Conservation (phyloP, 192 early-diverging fungal species). For the Radiomyces spectabilis region DNA sequence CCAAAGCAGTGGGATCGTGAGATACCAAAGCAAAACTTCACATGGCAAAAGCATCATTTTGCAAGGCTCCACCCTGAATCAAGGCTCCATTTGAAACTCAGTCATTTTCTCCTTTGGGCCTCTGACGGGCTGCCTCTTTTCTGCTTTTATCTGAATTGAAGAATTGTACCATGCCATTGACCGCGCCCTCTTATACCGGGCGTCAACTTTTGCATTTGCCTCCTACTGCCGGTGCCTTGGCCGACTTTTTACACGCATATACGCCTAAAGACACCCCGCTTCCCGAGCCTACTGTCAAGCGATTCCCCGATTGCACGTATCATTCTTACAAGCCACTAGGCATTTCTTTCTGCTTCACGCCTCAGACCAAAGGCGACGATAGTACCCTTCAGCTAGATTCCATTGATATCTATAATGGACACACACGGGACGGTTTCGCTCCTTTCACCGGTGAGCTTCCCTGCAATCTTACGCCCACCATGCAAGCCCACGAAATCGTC, state of each 20-base stretch:
- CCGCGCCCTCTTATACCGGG: no score
- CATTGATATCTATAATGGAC: conserved; percentile 34
- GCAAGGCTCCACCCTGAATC: no score
- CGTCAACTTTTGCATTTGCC: not conserved
- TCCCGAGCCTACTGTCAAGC: conserved; percentile 18
- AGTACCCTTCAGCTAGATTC: conserved; percentile 20
- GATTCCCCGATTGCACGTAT: conserved; percentile 32
- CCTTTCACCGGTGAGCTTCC: conserved; percentile 11
- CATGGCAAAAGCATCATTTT: no score
- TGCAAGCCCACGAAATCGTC: conserved; percentile 34
- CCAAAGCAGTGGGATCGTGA: no score
- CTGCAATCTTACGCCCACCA: conserved; percentile 5
- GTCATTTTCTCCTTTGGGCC: not conserved
- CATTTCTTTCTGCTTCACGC: conserved; percentile 33
- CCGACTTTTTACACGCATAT: not conserved
- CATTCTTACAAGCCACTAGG: conserved; percentile 30
- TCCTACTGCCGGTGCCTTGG: not conserved
- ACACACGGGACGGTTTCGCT: conserved; percentile 28
- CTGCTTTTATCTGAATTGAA: not conserved
- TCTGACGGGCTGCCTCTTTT: not conserved
- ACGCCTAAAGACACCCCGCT: not conserved
- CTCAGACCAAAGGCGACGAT: not conserved
- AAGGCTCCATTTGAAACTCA: no score
- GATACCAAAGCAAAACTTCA: no score
- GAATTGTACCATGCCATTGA: no score